Base-by-base conservation (phyloP, 2,329 filamentous ascomycete genomes). In the Phialophora expanda region DNA sequence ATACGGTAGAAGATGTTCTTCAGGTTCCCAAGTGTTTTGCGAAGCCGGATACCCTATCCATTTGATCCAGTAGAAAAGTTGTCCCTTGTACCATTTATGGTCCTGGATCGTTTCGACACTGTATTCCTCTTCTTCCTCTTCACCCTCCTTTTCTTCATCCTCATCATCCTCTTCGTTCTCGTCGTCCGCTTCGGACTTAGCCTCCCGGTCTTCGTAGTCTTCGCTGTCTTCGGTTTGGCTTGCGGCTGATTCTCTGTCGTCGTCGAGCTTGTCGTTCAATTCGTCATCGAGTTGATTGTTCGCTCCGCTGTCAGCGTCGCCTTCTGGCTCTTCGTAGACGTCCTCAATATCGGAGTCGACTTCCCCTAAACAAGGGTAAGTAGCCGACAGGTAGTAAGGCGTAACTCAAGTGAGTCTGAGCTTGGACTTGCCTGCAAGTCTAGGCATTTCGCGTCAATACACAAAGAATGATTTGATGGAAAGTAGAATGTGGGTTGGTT, bases 11-110 rank as follows among this genome's bases (percentile, higher is more conserved):
- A 82, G 71, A 55, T 80, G 79, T 6, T 78, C 76, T 70, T 83
- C 80, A 1, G 80, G 80, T 65, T 83, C 81, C 71, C 77, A 72
- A 2, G 81, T 83, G 60, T 77, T 74, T 55, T 83, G 80, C n/a
- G 72, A 69, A 1, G 76, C 75, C 5, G 79, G 75, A 60, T 81
- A 83, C 4, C 79, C 80, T 67, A 79, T 78, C 81, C 81, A 83
- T 70, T 83, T 83, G 32, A 83, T 79, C 7, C 75, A 69, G 22
- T 81, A 76, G 41, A 76, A 65, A 26, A 82, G 60, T 26, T 28
- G 7, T 24, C 51, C 56, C 41, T 66, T 63, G 34, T 24, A 5
- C 34, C 62, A 32, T 24, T 38, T 30, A 38, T 67, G 56, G 12
- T 59, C 11, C 20, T n/a, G 56, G 24, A 66, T 64, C 12, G 38